Evolutionary conservation across 306 rosid species (phyloP).

Genomic region (Acacia crassicarpa): DNA sequence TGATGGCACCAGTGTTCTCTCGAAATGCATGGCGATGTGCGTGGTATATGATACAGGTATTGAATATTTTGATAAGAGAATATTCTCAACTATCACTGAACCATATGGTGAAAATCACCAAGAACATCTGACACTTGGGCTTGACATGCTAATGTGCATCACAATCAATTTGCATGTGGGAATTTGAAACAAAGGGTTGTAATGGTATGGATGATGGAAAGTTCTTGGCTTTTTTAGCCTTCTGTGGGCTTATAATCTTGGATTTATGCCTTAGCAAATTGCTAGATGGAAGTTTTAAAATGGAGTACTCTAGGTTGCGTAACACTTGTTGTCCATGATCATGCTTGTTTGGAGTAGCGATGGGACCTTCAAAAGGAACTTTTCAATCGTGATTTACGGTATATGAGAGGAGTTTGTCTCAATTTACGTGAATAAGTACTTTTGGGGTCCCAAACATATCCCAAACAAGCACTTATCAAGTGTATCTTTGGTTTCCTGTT

Average conservation of each 20-base stretch:
- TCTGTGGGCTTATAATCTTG: slow-evolving; percentile 10
- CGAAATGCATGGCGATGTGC: slow-evolving; percentile 79
- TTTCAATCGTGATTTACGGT: too few species aligned
- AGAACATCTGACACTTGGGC: slow-evolving; percentile 1
- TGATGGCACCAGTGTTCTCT: slow-evolving; percentile 98
- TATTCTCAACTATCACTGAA: slow-evolving; percentile 2
- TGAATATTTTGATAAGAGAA: background rate
- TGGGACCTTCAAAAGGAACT: too few species aligned
- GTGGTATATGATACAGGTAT: slow-evolving; percentile 94
- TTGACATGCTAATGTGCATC: background rate
- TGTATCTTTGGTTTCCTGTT: background rate
- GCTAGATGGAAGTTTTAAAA: background rate
- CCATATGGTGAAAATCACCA: slow-evolving; percentile 21
- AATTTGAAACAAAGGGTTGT: background rate
- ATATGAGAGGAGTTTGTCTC: too few species aligned
- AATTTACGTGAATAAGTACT: too few species aligned
- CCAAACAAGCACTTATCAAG: too few species aligned
- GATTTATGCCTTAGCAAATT: background rate
- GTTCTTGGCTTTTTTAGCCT: background rate
- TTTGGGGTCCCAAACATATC: too few species aligned
- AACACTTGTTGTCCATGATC: background rate
- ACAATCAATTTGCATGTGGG: background rate
- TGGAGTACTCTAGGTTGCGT: background rate
- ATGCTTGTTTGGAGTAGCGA: too few species aligned
- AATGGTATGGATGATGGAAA: background rate